phyloP scores from a whole-genome alignment of 1,139 yeast genomes.

The Suhomyces terraborum region DNA sequence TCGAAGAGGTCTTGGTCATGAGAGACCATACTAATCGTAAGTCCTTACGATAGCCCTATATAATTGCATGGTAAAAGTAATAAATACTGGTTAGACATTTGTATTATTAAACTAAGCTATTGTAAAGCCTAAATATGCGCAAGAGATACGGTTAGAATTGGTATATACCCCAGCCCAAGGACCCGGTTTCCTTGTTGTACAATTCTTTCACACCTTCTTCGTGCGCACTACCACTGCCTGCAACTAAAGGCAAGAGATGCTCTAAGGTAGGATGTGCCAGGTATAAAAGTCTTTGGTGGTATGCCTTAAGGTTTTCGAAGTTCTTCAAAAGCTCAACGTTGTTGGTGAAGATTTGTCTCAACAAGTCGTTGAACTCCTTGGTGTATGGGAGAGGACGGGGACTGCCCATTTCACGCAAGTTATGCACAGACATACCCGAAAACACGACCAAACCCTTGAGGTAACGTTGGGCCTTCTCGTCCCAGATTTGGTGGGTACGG shows the following conservation, averaged over 20 bases:
- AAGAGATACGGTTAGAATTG: conserved; percentile 30
- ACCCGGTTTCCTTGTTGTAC: conserved; percentile 44
- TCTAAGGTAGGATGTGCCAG: conserved; percentile 75
- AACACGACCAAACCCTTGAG: conserved; percentile 54
- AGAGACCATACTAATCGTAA: neutral
- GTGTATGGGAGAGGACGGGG: conserved; percentile 58
- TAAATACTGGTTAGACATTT: conserved; percentile 3
- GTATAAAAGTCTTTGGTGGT: conserved; percentile 37
- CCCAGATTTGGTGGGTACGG: conserved; percentile 47
- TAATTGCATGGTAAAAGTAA: conserved; percentile 11
- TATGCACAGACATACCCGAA: conserved; percentile 83
- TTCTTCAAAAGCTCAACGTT: conserved; percentile 26
- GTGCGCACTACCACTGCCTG: conserved; percentile 61
- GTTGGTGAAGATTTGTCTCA: conserved; percentile 33
- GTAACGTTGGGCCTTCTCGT: conserved; percentile 26
- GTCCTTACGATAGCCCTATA: conserved; percentile 2
- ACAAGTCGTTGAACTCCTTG: conserved; percentile 37
- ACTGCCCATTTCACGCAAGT: conserved; percentile 56
- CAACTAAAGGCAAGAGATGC: conserved; percentile 70
- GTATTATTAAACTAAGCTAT: neutral
- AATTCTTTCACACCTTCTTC: conserved; percentile 43
- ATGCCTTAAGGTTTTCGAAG: conserved; percentile 35
- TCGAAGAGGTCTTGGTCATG: neutral
- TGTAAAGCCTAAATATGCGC: neutral
- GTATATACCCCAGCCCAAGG: conserved; percentile 72